Conservation (phyloP, 2,329 filamentous ascomycete species). For the Phialophora verrucosa region DNA sequence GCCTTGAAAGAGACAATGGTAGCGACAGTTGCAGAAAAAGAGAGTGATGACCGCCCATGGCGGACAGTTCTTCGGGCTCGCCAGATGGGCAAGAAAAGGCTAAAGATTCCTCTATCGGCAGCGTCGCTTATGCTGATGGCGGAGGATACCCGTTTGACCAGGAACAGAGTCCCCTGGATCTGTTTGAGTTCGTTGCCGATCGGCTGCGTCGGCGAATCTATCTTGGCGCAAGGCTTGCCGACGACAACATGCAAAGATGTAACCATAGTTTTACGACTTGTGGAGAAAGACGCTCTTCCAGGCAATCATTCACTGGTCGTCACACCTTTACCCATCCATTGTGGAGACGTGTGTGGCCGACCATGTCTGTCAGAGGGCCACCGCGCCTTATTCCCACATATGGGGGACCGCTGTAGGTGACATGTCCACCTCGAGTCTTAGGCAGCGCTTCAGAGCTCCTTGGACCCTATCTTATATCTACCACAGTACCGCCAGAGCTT, state of each 20-base stretch:
- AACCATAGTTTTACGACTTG: neutral
- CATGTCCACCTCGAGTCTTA: neutral
- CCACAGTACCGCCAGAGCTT: neutral
- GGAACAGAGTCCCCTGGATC: neutral
- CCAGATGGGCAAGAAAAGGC: slow-evolving; percentile 1
- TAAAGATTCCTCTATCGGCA: slow-evolving; percentile 10
- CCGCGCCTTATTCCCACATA: neutral
- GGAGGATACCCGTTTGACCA: slow-evolving; percentile 2
- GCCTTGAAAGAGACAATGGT: neutral
- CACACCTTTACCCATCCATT: neutral
- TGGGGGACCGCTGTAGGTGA: too few species aligned
- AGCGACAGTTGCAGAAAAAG: neutral
- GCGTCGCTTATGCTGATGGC: slow-evolving; percentile 11
- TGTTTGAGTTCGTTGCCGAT: neutral
- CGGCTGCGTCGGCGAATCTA: neutral
- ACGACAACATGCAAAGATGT: neutral
- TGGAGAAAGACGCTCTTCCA: neutral
- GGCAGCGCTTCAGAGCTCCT: neutral
- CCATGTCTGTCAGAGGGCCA: neutral
- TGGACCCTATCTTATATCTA: neutral
- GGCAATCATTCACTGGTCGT: neutral
- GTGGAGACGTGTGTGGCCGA: neutral
- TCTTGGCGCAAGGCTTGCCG: neutral
- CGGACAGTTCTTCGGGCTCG: neutral
- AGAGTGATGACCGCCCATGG: neutral